Evolutionary conservation across 2,329 filamentous ascomycete genomes (phyloP).

Genomic region (Sporothrix luriei): DNA sequence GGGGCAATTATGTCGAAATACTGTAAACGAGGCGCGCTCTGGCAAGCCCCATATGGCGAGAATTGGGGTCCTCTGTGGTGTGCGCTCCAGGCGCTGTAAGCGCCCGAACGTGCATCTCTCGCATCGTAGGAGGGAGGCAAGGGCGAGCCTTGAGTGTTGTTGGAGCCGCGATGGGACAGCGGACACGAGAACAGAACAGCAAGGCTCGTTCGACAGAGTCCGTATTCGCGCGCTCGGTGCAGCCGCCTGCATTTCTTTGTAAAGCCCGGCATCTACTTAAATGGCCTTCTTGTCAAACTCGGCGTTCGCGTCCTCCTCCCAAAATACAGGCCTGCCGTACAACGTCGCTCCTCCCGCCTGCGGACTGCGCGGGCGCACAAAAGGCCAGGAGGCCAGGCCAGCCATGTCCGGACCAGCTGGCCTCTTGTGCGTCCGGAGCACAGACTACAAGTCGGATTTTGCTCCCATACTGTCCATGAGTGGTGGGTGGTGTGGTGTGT

Average conservation of each 20-base stretch:
- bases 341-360: neutral
- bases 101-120: slow-evolving; percentile 12
- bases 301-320: neutral
- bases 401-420: neutral
- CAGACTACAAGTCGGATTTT: neutral
- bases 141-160: no score
- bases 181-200: neutral
- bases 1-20: no score
- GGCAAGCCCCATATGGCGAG: neutral
- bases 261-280: neutral
- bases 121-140: neutral
- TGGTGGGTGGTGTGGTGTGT: neutral
- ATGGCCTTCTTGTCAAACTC: neutral
- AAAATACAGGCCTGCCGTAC: slow-evolving; percentile 4
- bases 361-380: neutral
- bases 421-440: neutral
- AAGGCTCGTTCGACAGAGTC: neutral
- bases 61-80: neutral
- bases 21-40: no score
- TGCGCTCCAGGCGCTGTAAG: slow-evolving; percentile 23
- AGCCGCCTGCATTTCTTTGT: neutral
- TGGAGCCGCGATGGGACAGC: neutral
- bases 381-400: neutral
- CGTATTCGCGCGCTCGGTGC: neutral
- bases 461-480: neutral